Percentiles rank a stretch among this genome's conserved stretches.
phyloP scores from a whole-genome alignment of 345 rosid genomes.

The Populus ilicifolia region DNA sequence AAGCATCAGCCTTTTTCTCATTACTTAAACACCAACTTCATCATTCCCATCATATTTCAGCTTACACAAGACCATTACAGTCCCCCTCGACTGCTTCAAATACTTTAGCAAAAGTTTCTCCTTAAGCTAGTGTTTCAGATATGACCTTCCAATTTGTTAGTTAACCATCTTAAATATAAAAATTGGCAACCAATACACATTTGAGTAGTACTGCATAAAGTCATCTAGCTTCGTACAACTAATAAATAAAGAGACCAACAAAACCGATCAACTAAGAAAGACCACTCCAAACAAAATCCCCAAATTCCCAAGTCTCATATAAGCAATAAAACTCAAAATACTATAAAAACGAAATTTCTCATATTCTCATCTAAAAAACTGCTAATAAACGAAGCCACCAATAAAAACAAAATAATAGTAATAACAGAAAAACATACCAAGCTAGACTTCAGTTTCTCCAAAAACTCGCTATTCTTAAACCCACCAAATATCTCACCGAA shows the following conservation, averaged over 20 bases:
- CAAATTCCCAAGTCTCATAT: not conserved
- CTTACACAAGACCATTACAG: not conserved
- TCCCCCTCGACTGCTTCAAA: not conserved
- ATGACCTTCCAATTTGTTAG: not conserved
- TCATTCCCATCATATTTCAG: not conserved
- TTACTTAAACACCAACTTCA: not conserved
- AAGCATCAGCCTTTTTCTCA: not conserved
- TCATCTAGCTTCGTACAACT: not conserved
- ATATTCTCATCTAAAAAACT: not conserved
- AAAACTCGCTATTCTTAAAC: constrained; percentile 63
- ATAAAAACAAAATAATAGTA: not conserved
- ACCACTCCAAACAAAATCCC: not conserved
- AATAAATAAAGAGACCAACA: not conserved
- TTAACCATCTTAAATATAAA: not conserved
- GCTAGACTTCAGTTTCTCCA: constrained; percentile 82
- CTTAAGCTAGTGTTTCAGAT: not conserved
- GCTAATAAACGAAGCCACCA: not conserved
- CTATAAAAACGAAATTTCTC: not conserved
- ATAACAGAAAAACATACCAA: constrained; percentile 47
- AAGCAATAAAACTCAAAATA: not conserved
- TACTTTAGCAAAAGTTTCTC: not conserved
- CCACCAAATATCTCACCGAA: constrained; percentile 60
- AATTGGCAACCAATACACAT: not conserved
- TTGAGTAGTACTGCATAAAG: not conserved
- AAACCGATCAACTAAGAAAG: not conserved